These are phyloP conservation scores for Arachis monticola DNA, from an alignment of 331 rosid species.

Conservation along the genomic window DNA sequence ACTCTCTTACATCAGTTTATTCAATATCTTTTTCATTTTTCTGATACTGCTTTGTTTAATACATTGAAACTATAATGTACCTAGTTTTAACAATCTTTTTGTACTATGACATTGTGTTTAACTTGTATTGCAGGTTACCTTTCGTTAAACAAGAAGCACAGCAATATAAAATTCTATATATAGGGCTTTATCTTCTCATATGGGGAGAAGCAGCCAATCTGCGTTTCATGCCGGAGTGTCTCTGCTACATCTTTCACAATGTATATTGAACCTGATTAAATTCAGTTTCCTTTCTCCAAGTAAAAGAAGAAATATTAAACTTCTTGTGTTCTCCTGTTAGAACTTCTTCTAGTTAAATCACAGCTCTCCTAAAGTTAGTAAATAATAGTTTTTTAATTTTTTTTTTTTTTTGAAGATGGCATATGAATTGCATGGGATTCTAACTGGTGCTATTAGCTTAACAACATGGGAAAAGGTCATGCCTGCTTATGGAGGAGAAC, in stretches of 20 bases:
- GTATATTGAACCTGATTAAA: constrained; percentile 46
- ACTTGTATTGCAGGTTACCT: constrained; percentile 69
- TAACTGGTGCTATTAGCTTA: constrained; percentile 69
- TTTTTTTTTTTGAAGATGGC: constrained; percentile 67
- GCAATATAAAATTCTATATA: constrained; percentile 79
- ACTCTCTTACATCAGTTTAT: neutral
- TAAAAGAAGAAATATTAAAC: neutral
- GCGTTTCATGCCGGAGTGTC: constrained; percentile 98
- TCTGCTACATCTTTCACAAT: constrained; percentile 91
- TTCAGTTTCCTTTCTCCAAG: neutral
- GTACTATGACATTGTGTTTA: constrained; percentile 16
- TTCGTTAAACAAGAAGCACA: constrained; percentile 81
- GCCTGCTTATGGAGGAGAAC: constrained; percentile 93
- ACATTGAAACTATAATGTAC: neutral
- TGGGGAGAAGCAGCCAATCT: constrained; percentile 99
- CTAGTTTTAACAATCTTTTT: constrained; percentile 16
- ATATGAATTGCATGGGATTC: constrained; percentile 79
- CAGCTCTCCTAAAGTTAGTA: too few relatives aligned
- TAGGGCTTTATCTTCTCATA: constrained; percentile 90
- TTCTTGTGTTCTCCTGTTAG: neutral
- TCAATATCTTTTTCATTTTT: constrained; percentile 20
- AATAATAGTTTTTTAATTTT: too few relatives aligned
- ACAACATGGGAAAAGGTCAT: constrained; percentile 94
- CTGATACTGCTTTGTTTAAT: neutral
- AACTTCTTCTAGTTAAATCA: neutral